A percentile compares a stretch with the other conserved stretches of the same genome.
phyloP scores from a whole-genome alignment of 1,284 basidiomycete species.

The Ustanciosporium gigantosporum region DNA sequence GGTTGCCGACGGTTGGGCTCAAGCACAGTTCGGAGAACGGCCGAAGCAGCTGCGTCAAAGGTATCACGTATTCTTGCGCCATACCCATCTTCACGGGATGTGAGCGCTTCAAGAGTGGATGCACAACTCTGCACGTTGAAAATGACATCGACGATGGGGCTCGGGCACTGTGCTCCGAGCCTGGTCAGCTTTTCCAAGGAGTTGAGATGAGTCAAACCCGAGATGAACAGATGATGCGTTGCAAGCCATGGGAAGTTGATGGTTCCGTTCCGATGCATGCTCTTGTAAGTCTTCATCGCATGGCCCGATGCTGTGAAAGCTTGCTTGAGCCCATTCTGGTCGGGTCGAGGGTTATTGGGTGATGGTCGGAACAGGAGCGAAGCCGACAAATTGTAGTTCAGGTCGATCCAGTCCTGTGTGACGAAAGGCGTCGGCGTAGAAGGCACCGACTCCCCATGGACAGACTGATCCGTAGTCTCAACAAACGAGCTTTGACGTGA shows the following conservation, averaged over 20 bases:
- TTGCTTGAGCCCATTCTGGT: conserved; percentile 22
- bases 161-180: conserved; percentile 10
- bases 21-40: conserved; percentile 19
- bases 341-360: conserved; percentile 31
- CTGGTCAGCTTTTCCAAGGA: conserved; percentile 31
- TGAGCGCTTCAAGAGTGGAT: conserved; percentile 32
- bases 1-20: conserved; percentile 4
- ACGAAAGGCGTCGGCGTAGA: conserved; percentile 33
- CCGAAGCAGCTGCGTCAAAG: conserved; percentile 29
- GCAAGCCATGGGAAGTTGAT: conserved; percentile 42
- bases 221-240: conserved; percentile 37
- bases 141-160: conserved; percentile 31
- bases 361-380: conserved; percentile 34
- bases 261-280: conserved; percentile 28
- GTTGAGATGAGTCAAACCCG: conserved; percentile 35
- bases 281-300: conserved; percentile 38
- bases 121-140: conserved; percentile 42
- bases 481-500: not conserved
- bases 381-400: conserved; percentile 27
- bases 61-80: conserved; percentile 22
- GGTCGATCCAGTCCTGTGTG: conserved; percentile 35
- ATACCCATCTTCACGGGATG: conserved; percentile 28
- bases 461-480: not conserved
- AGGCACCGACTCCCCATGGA: conserved; percentile 2
- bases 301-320: conserved; percentile 30